These are phyloP conservation scores for Pythium pyrilobum DNA, from an alignment of 352 stramenopile genomes.

Conservation along the genomic window DNA sequence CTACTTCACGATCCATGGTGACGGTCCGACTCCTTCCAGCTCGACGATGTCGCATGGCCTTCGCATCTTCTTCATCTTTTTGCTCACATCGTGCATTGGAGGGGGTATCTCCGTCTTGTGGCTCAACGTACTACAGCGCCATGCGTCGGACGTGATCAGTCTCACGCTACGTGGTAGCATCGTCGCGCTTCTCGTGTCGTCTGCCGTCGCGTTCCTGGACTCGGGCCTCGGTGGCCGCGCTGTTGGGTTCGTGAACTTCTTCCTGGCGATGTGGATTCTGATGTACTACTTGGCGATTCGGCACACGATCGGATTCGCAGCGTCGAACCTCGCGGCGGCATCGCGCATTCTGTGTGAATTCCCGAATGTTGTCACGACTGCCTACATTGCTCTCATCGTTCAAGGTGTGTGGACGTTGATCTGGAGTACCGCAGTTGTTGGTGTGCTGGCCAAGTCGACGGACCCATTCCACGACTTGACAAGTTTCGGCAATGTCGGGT, in stretches of 20 bases:
- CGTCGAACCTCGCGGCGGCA: conserved; percentile 66
- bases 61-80: conserved; percentile 65
- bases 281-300: conserved; percentile 63
- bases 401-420: conserved; percentile 72
- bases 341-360: conserved; percentile 73
- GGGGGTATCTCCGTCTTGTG: conserved; percentile 64
- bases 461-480: conserved; percentile 43
- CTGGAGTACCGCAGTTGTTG: conserved; percentile 72
- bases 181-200: conserved; percentile 39
- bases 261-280: conserved; percentile 55
- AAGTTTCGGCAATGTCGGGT: conserved; percentile 61
- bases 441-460: conserved; percentile 58
- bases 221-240: conserved; percentile 68
- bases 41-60: conserved; percentile 52
- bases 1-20: conserved; percentile 74
- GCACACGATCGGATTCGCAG: conserved; percentile 73
- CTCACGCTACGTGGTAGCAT: conserved; percentile 67
- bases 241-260: conserved; percentile 79
- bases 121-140: conserved; percentile 70
- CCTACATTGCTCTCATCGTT: conserved; percentile 55
- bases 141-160: conserved; percentile 63
- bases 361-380: conserved; percentile 56
- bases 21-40: conserved; percentile 20
- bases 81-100: conserved; percentile 60
- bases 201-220: conserved; percentile 58